phyloP scores from a whole-genome alignment of 2,329 filamentous ascomycete genomes.

The Alternaria panax region DNA sequence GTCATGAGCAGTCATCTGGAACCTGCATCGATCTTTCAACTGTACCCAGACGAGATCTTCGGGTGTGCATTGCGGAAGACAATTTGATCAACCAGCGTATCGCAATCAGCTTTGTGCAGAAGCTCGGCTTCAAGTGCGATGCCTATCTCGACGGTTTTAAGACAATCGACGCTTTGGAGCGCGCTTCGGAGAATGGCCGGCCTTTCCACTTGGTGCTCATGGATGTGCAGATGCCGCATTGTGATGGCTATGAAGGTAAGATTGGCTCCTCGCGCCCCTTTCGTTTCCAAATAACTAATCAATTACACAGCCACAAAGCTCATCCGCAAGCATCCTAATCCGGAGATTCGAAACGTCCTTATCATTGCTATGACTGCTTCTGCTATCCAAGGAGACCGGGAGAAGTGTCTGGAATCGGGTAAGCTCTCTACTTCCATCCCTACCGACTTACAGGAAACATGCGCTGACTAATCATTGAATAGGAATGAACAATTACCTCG shows the following conservation, averaged over 20 bases:
- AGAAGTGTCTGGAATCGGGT: slow-evolving; percentile 62
- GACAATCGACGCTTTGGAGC: slow-evolving; percentile 83
- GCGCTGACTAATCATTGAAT: slow-evolving; percentile 69
- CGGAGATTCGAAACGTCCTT: slow-evolving; percentile 80
- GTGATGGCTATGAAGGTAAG: slow-evolving; percentile 80
- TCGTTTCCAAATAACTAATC: slow-evolving; percentile 18
- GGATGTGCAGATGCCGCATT: slow-evolving; percentile 95
- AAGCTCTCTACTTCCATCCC: not conserved
- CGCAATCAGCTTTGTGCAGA: slow-evolving; percentile 86
- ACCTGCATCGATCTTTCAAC: slow-evolving; percentile 63
- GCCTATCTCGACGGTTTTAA: slow-evolving; percentile 90
- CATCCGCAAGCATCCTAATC: slow-evolving; percentile 77
- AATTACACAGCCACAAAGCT: slow-evolving; percentile 74
- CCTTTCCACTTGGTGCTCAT: slow-evolving; percentile 93
- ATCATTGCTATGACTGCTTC: slow-evolving; percentile 98
- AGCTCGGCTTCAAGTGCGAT: slow-evolving; percentile 84
- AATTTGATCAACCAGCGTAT: slow-evolving; percentile 95
- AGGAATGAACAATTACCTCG: slow-evolving; percentile 97
- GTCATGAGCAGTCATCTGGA: slow-evolving; percentile 49
- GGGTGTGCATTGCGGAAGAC: slow-evolving; percentile 93
- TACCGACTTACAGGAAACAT: accelerated
- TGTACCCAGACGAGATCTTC: slow-evolving; percentile 78
- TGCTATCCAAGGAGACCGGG: slow-evolving; percentile 90
- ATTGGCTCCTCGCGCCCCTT: not conserved
- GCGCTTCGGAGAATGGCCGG: slow-evolving; percentile 71